Percentiles rank a stretch among this genome's conserved stretches.
These are phyloP conservation scores for Scytalidium lignicola DNA, from an alignment of 2,329 filamentous ascomycete species.

Conservation along the genomic window DNA sequence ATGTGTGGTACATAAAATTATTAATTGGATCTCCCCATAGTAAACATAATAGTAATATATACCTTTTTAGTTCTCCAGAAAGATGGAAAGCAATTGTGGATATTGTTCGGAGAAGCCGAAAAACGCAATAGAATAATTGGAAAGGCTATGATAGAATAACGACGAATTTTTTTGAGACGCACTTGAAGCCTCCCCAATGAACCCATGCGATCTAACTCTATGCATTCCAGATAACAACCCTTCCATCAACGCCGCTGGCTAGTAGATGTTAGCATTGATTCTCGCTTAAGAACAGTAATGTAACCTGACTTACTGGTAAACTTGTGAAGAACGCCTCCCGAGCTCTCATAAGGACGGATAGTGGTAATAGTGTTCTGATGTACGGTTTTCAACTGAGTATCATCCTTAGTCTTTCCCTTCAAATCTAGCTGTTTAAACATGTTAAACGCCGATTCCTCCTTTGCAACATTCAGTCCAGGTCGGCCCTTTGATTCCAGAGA, in stretches of 20 bases:
- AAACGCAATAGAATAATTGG: no score
- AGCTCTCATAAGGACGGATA: slow-evolving; percentile 68
- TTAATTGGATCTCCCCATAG: neutral
- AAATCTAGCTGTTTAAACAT: slow-evolving; percentile 99
- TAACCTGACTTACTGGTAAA: slow-evolving; percentile 71
- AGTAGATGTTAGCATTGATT: slow-evolving; percentile 26
- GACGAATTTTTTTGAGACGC: no score
- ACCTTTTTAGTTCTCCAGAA: neutral
- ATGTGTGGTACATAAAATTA: neutral
- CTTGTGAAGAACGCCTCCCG: slow-evolving; percentile 61
- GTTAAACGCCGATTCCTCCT: slow-evolving; percentile 91
- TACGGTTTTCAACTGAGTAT: slow-evolving; percentile 89
- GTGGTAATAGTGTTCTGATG: slow-evolving; percentile 96
- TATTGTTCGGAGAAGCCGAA: no score
- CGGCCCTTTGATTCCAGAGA: slow-evolving; percentile 68
- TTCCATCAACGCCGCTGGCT: slow-evolving; percentile 80
- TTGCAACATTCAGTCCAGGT: slow-evolving; percentile 42
- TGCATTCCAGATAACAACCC: slow-evolving; percentile 71
- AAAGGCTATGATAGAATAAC: no score
- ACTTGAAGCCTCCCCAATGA: no score
- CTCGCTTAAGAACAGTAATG: slow-evolving; percentile 8
- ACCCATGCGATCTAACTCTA: slow-evolving; percentile 34
- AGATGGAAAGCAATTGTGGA: neutral
- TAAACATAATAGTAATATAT: neutral
- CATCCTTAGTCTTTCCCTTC: slow-evolving; percentile 85